These are phyloP conservation scores for Marasmius tenuissimus DNA, from an alignment of 1,284 basidiomycete genomes.

Conservation along the genomic window DNA sequence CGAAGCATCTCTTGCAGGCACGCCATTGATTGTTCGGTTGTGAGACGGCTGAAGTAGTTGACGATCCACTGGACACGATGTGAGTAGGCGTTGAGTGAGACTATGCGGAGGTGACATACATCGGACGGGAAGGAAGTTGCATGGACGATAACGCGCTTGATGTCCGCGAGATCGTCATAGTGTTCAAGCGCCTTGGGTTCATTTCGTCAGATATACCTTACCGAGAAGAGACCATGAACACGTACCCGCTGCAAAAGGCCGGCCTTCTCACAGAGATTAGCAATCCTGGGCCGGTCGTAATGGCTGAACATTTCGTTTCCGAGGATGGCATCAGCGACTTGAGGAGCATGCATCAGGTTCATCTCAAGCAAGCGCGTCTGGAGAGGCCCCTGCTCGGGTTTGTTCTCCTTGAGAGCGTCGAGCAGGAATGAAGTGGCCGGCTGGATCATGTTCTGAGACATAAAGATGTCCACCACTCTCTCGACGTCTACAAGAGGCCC, in stretches of 20 bases:
- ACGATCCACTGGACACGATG: slow-evolving; percentile 80
- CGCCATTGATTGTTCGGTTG: slow-evolving; percentile 97
- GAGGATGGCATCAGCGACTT: slow-evolving; percentile 98
- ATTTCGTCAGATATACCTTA: slow-evolving; percentile 1
- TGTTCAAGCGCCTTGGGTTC: slow-evolving; percentile 86
- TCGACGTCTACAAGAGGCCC: slow-evolving; percentile 96
- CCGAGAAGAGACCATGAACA: slow-evolving; percentile 10
- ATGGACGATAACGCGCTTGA: slow-evolving; percentile 98
- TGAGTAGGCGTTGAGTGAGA: slow-evolving; percentile 10
- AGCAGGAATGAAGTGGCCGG: slow-evolving; percentile 98
- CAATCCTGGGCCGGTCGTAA: slow-evolving; percentile 95
- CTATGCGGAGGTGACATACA: slow-evolving; percentile 39
- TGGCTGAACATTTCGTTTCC: slow-evolving; percentile 99
- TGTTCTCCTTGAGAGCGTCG: slow-evolving; percentile 99
- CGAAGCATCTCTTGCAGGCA: slow-evolving; percentile 98
- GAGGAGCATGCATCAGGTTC: slow-evolving; percentile 97
- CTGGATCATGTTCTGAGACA: slow-evolving; percentile 99
- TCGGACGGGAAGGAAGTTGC: slow-evolving; percentile 86
- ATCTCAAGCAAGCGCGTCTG: slow-evolving; percentile 98
- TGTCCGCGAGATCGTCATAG: slow-evolving; percentile 96
- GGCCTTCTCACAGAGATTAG: slow-evolving; percentile 98
- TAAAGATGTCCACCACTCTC: slow-evolving; percentile 96
- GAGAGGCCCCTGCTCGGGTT: slow-evolving; percentile 94
- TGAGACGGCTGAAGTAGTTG: slow-evolving; percentile 95
- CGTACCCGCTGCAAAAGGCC: slow-evolving; percentile 89